phyloP scores from a whole-genome alignment of 2,329 filamentous ascomycete species.

The Aspergillus nomiae region DNA sequence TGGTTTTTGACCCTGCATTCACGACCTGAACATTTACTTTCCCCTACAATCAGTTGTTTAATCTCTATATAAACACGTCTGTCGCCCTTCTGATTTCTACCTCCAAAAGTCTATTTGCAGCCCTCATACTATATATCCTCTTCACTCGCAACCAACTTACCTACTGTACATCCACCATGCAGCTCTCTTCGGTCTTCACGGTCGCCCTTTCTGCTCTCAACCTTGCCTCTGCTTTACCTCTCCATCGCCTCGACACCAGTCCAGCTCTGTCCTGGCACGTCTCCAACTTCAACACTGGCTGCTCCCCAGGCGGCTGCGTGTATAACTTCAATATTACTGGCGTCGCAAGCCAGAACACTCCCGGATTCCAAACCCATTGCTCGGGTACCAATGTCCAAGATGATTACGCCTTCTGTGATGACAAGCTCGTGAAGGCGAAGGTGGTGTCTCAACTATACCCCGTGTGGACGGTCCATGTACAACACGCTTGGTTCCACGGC shows the following conservation, averaged over 20 bases:
- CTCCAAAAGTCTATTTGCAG: background rate
- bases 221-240: conserved; percentile 23
- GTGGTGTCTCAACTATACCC: conserved; percentile 22
- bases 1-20: background rate
- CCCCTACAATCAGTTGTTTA: background rate
- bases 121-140: background rate
- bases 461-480: conserved; percentile 30
- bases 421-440: conserved; percentile 26
- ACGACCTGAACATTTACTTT: background rate
- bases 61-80: background rate
- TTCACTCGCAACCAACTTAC: background rate
- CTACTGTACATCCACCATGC: conserved; percentile 25
- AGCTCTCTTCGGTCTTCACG: conserved; percentile 28
- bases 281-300: conserved; percentile 32
- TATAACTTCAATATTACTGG: conserved; percentile 37
- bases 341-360: conserved; percentile 28
- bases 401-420: conserved; percentile 26
- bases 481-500: conserved; percentile 28
- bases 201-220: conserved; percentile 26
- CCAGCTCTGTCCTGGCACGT: conserved; percentile 33
- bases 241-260: conserved; percentile 11
- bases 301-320: conserved; percentile 35
- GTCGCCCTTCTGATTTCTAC: background rate
- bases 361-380: conserved; percentile 39
- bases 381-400: conserved; percentile 26